Conservation (phyloP, 306 rosid species). For the Begonia peltatifolia region DNA sequence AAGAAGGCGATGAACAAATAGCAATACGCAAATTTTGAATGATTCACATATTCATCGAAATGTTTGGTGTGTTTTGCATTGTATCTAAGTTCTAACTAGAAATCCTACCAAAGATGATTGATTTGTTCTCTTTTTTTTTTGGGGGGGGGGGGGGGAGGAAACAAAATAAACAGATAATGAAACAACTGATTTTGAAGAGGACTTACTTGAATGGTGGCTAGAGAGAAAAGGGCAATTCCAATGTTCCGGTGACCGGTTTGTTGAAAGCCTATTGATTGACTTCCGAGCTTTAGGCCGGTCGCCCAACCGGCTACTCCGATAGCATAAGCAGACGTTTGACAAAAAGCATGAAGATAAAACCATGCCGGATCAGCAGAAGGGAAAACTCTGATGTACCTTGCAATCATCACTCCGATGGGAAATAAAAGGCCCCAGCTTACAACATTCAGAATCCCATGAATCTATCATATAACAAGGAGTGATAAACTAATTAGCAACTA, state of each 20-base stretch:
- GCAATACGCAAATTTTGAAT: too few species aligned
- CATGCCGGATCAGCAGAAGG: slow-evolving; percentile 88
- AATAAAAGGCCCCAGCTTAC: slow-evolving; percentile 52
- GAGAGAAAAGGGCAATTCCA: slow-evolving; percentile 60
- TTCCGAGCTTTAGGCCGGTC: slow-evolving; percentile 83
- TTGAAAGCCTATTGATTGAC: slow-evolving; percentile 31
- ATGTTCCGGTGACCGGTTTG: slow-evolving; percentile 39
- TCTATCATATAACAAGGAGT: slow-evolving; percentile 7
- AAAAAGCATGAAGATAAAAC: slow-evolving; percentile 81
- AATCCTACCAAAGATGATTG: too few species aligned
- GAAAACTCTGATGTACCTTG: slow-evolving; percentile 58
- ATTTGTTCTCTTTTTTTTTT: too few species aligned
- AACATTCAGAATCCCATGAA: slow-evolving; percentile 45
- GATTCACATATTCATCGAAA: too few species aligned
- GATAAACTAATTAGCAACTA: too few species aligned
- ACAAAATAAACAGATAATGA: too few species aligned
- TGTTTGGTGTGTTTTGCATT: too few species aligned
- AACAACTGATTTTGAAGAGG: background rate
- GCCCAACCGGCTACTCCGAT: slow-evolving; percentile 96
- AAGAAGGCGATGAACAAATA: too few species aligned
- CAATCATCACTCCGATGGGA: slow-evolving; percentile 46
- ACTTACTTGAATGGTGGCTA: slow-evolving; percentile 82
- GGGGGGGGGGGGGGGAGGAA: too few species aligned
- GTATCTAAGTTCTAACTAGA: too few species aligned
- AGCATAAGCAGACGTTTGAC: slow-evolving; percentile 74